Evolutionary conservation across 2,329 filamentous ascomycete species (phyloP), one percentile per base, ranked within the genome.

Genomic region (Cercospora beticola): DNA sequence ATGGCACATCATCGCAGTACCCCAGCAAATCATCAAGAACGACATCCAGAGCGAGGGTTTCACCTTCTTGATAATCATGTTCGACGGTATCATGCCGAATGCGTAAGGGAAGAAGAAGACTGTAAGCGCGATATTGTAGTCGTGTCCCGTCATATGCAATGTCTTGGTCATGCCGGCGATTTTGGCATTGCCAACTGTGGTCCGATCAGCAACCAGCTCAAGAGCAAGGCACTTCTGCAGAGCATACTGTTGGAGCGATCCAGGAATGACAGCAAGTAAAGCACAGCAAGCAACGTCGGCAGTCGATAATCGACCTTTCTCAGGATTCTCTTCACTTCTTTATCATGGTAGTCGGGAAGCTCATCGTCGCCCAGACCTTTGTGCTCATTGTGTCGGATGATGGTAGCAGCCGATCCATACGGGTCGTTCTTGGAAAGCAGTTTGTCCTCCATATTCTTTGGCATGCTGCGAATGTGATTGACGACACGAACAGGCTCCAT

Each of bases 241-340:
- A 56, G 23, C 49, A 16, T 62, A 71, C 70, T 74, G 52, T 73
- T 74, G 14, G 68, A 69, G 43, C 69, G 64, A 56, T 70, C 69
- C 58, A 70, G 43, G 59, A 70, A 87, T 75, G 86, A 86, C 46
- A 83, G 74, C 9, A 83, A 73, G 68, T 82, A 84, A 0, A 86
- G 75, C 3, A 84, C 62, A 56, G 79, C 82, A 54, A 73, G 62
- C 21, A 72, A 64, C 14, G 71, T 67, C 12, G 71, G 68, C 5
- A 73, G 61, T 23, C 70, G 59, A 16, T 61, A 68, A 52, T 73
- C 71, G 18, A 73, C 71, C 43, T 72, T 74, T 73, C 88, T 86
- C 77, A 89, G 86, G 73, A 93, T 81, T 21, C 79, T 83, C 60
- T 79, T 82, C 74, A 68, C 65, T 46, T 69, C 70, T 12, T 66